Evolutionary conservation across 2,329 filamentous ascomycete genomes (phyloP), one percentile per base, ranked within the genome.

Genomic region (Didymellaceae sp.): DNA sequence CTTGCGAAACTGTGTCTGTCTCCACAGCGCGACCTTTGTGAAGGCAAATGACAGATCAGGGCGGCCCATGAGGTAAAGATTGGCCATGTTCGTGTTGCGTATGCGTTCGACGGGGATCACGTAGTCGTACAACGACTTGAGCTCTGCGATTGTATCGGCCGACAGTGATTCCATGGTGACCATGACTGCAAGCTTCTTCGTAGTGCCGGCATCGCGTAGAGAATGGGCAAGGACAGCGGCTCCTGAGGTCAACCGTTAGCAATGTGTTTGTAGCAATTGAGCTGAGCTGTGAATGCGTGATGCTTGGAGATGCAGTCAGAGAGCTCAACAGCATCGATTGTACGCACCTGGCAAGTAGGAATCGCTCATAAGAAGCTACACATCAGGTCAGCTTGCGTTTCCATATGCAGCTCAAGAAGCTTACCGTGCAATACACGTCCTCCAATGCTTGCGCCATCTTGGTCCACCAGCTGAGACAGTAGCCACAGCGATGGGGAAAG

Each of bases 21-120:
- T 89, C 94, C 94, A 99, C 14, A 99, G 81, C 60, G 90, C 86
- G 75, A 99, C 92, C 78, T 99, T 99, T 61, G 94, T 97, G 70
- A 97, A 97, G 57, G 92, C 89, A 21, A 91, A 93, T 67, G 93
- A 86, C 41, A 99, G 82, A 68, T 99, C 94, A 57, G 86, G 83
- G 44, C 94, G 89, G 71, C 91, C 86, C 92, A 99, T 97, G 47
- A 97, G 83, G 73, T 88, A 86, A 48, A 99, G 84, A 67, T 97
- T 97, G 50, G 85, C 86, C 3, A 90, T 88, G 33, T 83, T 84
- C 51, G 83, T 80, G 72, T 92, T 97, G 57, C 83, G 83, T 67
- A 97, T 86, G 57, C 87, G 86, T 46, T 87, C 82, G 47, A 97
- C 90, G 24, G 92, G 87, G 57, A 97, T 88, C 53, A 97, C 80